Evolutionary conservation across 2,329 filamentous ascomycete genomes (phyloP).

Genomic region (Aspergillus viridinutans): DNA sequence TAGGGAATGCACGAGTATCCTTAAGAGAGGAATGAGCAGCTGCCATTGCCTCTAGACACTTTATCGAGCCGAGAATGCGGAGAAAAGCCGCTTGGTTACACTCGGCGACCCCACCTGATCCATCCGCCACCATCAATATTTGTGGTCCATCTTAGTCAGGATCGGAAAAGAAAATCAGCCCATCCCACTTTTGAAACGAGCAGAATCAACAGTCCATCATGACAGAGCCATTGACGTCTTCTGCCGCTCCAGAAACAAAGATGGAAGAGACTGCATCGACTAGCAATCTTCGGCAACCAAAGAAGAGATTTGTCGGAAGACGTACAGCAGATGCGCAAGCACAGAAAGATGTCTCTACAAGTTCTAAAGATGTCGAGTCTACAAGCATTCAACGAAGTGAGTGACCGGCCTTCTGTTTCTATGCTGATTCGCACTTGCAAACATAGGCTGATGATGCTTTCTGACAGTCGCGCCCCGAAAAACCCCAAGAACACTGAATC

Average conservation of each 20-base stretch:
- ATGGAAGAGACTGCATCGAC: constrained; percentile 3
- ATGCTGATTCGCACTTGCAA: constrained; percentile 9
- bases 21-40: constrained; percentile 3
- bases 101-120: constrained; percentile 17
- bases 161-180: constrained; percentile 7
- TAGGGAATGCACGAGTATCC: not conserved
- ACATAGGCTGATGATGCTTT: constrained; percentile 1
- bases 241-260: not conserved
- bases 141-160: constrained; percentile 10
- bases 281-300: constrained; percentile 61
- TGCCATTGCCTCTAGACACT: not conserved
- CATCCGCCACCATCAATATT: constrained; percentile 2
- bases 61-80: constrained; percentile 19
- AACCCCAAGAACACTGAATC: constrained; percentile 77
- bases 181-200: constrained; percentile 8
- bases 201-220: constrained; percentile 1
- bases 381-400: constrained; percentile 47
- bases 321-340: constrained; percentile 57
- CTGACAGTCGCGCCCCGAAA: constrained; percentile 64
- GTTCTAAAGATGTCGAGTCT: constrained; percentile 59
- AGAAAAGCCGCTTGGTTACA: constrained; percentile 17
- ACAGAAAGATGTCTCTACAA: constrained; percentile 56
- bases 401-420: constrained; percentile 1
- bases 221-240: not conserved
- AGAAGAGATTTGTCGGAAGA: constrained; percentile 86